A percentile compares a stretch with the other conserved stretches of the same genome.
These are phyloP conservation scores for Papiliotrema terrestris DNA, from an alignment of 1,284 basidiomycete species.

Conservation along the genomic window DNA sequence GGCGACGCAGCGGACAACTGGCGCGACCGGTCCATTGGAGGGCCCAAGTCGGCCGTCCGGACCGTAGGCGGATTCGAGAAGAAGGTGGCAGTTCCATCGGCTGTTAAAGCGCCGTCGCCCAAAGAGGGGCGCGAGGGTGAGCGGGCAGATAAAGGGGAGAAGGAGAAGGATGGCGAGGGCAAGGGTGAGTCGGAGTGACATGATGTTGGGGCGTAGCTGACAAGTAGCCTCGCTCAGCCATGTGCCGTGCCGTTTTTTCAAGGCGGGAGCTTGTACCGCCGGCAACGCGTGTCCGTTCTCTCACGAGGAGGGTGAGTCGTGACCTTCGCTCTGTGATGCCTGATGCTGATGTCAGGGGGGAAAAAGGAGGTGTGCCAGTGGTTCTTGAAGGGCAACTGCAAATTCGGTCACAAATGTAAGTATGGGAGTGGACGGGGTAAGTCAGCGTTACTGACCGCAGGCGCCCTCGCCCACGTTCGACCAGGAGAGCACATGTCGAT, in stretches of 20 bases:
- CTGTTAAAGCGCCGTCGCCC: neutral
- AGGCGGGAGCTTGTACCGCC: constrained; percentile 86
- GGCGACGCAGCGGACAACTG: constrained; percentile 6
- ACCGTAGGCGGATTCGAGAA: constrained; percentile 19
- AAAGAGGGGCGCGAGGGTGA: neutral
- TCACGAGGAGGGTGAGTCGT: constrained; percentile 52
- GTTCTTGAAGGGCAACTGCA: constrained; percentile 83
- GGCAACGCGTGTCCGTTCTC: constrained; percentile 95
- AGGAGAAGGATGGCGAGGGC: neutral
- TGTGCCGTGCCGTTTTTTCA: constrained; percentile 98
- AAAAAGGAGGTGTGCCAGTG: constrained; percentile 91
- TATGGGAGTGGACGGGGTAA: neutral
- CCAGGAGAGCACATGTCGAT: constrained; percentile 91
- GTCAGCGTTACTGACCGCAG: constrained; percentile 20
- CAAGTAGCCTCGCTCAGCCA: constrained; percentile 62
- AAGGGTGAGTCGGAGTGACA: neutral
- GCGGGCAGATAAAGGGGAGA: neutral
- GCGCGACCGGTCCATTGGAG: constrained; percentile 3
- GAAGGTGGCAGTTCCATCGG: constrained; percentile 1
- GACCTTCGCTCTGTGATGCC: neutral
- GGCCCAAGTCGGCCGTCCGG: constrained; percentile 9
- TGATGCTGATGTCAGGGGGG: constrained; percentile 51
- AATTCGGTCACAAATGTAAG: constrained; percentile 91
- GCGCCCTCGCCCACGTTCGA: constrained; percentile 82
- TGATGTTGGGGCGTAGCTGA: neutral